Conservation (phyloP, 345 rosid species). For the Arabidopsis suecica region DNA sequence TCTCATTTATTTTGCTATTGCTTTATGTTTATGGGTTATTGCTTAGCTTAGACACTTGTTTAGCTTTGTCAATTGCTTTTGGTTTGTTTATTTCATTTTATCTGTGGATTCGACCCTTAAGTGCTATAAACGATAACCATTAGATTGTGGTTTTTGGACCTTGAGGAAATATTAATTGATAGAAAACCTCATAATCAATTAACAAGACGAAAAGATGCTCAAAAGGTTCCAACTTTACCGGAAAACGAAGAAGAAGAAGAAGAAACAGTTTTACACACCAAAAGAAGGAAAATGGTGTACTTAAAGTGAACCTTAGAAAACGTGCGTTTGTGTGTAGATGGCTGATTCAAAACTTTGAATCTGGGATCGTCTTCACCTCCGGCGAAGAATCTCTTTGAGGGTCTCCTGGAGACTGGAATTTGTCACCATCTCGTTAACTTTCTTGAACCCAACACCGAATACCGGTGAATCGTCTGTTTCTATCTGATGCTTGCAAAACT, state of each 20-base stretch:
- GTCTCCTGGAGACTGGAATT: slow-evolving; percentile 61
- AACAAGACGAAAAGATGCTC: too few species aligned
- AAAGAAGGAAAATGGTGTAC: background rate
- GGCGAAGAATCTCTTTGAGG: slow-evolving; percentile 45
- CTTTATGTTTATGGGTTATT: too few species aligned
- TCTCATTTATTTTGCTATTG: too few species aligned
- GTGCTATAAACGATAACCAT: too few species aligned
- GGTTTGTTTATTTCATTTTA: too few species aligned
- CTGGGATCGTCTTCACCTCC: background rate
- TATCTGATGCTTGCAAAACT: slow-evolving; percentile 78
- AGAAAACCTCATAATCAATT: too few species aligned
- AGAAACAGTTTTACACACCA: slow-evolving; percentile 1
- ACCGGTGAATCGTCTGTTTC: slow-evolving; percentile 73
- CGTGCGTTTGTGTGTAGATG: background rate
- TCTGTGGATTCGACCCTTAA: too few species aligned
- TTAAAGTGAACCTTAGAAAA: background rate
- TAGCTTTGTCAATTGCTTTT: too few species aligned
- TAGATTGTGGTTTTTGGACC: too few species aligned
- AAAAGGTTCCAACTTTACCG: slow-evolving; percentile 18
- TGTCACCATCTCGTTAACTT: slow-evolving; percentile 57
- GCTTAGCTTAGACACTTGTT: too few species aligned
- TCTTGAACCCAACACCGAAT: slow-evolving; percentile 76
- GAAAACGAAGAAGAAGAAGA: background rate
- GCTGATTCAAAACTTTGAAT: too few species aligned
- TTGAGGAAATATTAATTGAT: too few species aligned